phyloP scores from a whole-genome alignment of 2,329 filamentous ascomycete genomes.

The Volutella citrinella region DNA sequence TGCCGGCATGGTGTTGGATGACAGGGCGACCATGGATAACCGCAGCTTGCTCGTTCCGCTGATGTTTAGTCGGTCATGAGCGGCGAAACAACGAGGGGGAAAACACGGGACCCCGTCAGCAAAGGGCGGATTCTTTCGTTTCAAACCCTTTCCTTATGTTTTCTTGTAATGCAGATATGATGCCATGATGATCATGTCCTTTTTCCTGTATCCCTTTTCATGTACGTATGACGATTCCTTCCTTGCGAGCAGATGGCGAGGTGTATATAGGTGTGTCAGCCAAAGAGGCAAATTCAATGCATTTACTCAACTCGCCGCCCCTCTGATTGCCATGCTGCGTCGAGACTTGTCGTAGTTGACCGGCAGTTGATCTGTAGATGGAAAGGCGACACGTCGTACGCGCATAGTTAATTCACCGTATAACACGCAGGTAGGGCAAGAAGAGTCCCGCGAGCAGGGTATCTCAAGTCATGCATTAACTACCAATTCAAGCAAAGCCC shows the following conservation, averaged over 20 bases:
- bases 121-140: slow-evolving; percentile 2
- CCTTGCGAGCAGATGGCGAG: too few species aligned
- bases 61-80: slow-evolving; percentile 51
- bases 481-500: not conserved
- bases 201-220: slow-evolving; percentile 19
- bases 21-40: slow-evolving; percentile 49
- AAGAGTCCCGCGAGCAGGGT: too few species aligned
- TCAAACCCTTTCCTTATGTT: slow-evolving; percentile 16
- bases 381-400: too few species aligned
- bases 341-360: too few species aligned
- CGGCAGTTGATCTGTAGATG: too few species aligned
- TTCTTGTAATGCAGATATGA: slow-evolving; percentile 30
- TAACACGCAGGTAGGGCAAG: too few species aligned
- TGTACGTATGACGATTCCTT: slow-evolving; percentile 20
- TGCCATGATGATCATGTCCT: slow-evolving; percentile 18
- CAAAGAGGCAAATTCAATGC: too few species aligned
- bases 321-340: too few species aligned
- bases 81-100: slow-evolving; percentile 1
- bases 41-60: slow-evolving; percentile 55
- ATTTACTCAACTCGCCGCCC: too few species aligned
- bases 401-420: too few species aligned
- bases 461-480: slow-evolving; percentile 22
- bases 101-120: slow-evolving; percentile 1
- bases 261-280: too few species aligned
- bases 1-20: slow-evolving; percentile 36